A percentile compares a stretch with the other conserved stretches of the same genome.
Evolutionary conservation across 2,329 filamentous ascomycete genomes (phyloP).

Genomic region (Basipetospora chlamydospora): DNA sequence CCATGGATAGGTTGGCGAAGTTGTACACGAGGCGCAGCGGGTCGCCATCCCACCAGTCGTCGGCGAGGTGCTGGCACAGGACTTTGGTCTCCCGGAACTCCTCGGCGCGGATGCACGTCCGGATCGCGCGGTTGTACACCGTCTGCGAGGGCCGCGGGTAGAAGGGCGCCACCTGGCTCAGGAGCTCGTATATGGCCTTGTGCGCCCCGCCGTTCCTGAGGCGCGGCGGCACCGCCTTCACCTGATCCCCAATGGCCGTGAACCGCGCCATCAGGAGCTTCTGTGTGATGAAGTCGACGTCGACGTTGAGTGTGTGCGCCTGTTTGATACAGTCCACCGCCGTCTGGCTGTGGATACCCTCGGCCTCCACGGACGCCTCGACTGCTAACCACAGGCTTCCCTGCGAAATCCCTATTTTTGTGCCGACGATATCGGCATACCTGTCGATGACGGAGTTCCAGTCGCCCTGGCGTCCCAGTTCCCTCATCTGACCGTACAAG

Average conservation of each 20-base stretch:
- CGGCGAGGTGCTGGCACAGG: slow-evolving; percentile 1
- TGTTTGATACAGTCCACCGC: slow-evolving; percentile 2
- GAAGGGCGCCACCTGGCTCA: neutral
- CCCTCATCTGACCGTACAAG: neutral
- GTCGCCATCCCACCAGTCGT: neutral
- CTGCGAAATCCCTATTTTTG: neutral
- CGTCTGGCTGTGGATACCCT: neutral
- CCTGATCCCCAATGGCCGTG: neutral
- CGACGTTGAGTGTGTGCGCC: neutral
- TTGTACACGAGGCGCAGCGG: neutral
- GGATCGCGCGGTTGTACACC: slow-evolving; percentile 4
- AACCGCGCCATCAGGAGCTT: slow-evolving; percentile 1
- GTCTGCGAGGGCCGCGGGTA: slow-evolving; percentile 3
- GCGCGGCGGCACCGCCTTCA: neutral
- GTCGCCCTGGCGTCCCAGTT: neutral
- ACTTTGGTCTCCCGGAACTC: neutral
- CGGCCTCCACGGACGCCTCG: slow-evolving; percentile 1
- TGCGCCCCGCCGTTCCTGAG: neutral
- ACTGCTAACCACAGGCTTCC: slow-evolving; percentile 2
- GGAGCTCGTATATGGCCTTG: neutral
- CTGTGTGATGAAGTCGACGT: slow-evolving; percentile 2
- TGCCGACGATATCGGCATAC: neutral
- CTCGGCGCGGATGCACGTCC: neutral
- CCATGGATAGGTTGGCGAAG: slow-evolving; percentile 2
- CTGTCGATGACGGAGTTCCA: neutral